A percentile compares a stretch with the other conserved stretches of the same genome.
Evolutionary conservation across 2,329 filamentous ascomycete genomes (phyloP).

Genomic region (Sporothrix schenckii): DNA sequence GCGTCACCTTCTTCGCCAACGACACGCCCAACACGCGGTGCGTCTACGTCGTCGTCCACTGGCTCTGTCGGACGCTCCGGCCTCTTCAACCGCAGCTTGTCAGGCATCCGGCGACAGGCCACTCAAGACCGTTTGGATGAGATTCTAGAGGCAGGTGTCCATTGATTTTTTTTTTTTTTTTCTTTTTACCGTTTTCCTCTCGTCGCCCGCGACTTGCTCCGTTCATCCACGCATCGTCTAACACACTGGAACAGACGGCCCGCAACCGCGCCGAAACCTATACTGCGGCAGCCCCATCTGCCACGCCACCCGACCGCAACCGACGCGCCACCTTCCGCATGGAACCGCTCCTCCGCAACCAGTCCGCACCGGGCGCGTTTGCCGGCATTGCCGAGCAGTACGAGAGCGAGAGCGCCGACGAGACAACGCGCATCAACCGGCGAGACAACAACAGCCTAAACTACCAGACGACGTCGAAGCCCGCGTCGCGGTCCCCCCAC

Average conservation of each 20-base stretch:
- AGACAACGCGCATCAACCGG: conserved; percentile 36
- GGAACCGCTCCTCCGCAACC: conserved; percentile 35
- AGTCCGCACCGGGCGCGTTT: conserved; percentile 34
- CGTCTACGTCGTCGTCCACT: conserved; percentile 18
- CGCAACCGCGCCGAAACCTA: conserved; percentile 41
- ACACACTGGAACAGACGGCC: conserved; percentile 36
- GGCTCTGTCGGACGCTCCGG: background rate
- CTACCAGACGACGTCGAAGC: conserved; percentile 37
- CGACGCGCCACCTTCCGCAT: conserved; percentile 29
- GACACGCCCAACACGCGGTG: background rate
- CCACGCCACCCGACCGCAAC: background rate
- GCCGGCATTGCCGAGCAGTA: conserved; percentile 35
- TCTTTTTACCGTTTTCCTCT: background rate
- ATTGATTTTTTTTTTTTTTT: too few relatives aligned
- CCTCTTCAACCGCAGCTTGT: conserved; percentile 22
- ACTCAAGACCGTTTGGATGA: conserved; percentile 42
- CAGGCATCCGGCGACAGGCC: conserved; percentile 37
- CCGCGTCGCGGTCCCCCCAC: conserved; percentile 21
- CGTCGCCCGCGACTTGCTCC: background rate
- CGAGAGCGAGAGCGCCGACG: conserved; percentile 33
- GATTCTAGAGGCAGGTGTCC: conserved; percentile 41
- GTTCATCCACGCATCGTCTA: background rate
- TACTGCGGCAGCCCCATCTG: background rate
- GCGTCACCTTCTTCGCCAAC: conserved; percentile 6
- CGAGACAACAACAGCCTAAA: conserved; percentile 35